phyloP scores from a whole-genome alignment of 2,329 filamentous ascomycete species.

The Penicillium hesseltinei region DNA sequence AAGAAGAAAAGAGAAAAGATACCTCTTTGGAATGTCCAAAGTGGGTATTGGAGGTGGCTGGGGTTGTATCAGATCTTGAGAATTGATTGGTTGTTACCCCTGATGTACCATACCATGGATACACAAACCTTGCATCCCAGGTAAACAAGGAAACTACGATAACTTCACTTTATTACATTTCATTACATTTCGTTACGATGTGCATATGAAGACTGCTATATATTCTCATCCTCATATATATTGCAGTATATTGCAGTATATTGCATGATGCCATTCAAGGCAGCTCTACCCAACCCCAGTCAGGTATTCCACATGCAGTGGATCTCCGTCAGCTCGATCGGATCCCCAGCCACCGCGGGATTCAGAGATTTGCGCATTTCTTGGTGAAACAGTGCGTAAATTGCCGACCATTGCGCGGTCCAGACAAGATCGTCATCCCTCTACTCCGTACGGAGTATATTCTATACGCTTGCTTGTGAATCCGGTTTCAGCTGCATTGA shows the following conservation, averaged over 20 bases:
- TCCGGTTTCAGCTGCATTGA: slow-evolving; percentile 20
- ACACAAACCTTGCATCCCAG: slow-evolving; percentile 9
- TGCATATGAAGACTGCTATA: no score
- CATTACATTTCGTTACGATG: no score
- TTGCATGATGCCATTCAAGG: slow-evolving; percentile 1
- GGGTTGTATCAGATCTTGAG: slow-evolving; percentile 3
- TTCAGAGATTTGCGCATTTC: slow-evolving; percentile 20
- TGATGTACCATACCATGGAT: slow-evolving; percentile 8
- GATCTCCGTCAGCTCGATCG: slow-evolving; percentile 21
- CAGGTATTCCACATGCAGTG: slow-evolving; percentile 13
- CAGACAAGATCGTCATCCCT: slow-evolving; percentile 18
- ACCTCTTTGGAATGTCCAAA: slow-evolving; percentile 19
- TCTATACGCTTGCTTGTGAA: slow-evolving; percentile 9
- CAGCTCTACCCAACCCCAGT: background rate
- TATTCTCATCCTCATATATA: background rate
- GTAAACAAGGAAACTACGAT: background rate
- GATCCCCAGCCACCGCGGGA: slow-evolving; percentile 24
- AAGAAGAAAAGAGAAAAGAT: slow-evolving; percentile 15
- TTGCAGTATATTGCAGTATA: background rate
- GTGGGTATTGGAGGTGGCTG: slow-evolving; percentile 25
- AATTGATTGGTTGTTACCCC: slow-evolving; percentile 21
- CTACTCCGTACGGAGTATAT: background rate
- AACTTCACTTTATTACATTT: no score
- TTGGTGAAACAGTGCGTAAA: slow-evolving; percentile 8
- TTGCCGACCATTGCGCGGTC: slow-evolving; percentile 12